Percentiles rank a stretch among this genome's conserved stretches.
These are phyloP conservation scores for Colletotrichum euphorbiae DNA, from an alignment of 2,329 filamentous ascomycete genomes.

Conservation along the genomic window DNA sequence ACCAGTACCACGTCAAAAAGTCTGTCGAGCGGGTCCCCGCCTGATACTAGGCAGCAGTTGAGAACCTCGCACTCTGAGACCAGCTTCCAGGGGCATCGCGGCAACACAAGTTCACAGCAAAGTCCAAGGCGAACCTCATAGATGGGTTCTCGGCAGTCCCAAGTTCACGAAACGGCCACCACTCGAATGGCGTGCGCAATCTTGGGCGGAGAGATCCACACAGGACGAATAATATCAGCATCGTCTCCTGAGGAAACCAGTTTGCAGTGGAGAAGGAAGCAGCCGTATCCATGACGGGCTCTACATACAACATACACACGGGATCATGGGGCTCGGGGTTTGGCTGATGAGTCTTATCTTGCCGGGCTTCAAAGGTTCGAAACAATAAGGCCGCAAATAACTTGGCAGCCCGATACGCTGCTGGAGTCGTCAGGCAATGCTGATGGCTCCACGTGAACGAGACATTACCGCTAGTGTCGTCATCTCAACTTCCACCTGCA, in stretches of 20 bases:
- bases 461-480: constrained; percentile 30
- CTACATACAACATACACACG: background rate
- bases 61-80: constrained; percentile 16
- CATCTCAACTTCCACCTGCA: constrained; percentile 32
- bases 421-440: background rate
- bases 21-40: constrained; percentile 36
- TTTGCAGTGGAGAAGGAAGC: constrained; percentile 5
- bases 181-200: background rate
- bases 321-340: background rate
- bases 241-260: background rate
- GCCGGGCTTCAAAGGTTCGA: constrained; percentile 1
- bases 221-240: background rate
- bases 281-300: background rate
- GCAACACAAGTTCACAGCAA: constrained; percentile 9
- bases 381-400: constrained; percentile 7
- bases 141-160: background rate
- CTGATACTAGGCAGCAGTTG: constrained; percentile 24
- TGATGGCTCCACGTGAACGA: constrained; percentile 23
- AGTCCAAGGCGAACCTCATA: constrained; percentile 1
- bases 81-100: constrained; percentile 22
- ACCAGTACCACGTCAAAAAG: constrained; percentile 17
- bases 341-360: constrained; percentile 25
- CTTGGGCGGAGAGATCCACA: background rate
- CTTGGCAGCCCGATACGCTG: constrained; percentile 19
- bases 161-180: constrained; percentile 1